Base-by-base conservation (phyloP, 805 yeast species). In the Candida vartiovaarae region DNA sequence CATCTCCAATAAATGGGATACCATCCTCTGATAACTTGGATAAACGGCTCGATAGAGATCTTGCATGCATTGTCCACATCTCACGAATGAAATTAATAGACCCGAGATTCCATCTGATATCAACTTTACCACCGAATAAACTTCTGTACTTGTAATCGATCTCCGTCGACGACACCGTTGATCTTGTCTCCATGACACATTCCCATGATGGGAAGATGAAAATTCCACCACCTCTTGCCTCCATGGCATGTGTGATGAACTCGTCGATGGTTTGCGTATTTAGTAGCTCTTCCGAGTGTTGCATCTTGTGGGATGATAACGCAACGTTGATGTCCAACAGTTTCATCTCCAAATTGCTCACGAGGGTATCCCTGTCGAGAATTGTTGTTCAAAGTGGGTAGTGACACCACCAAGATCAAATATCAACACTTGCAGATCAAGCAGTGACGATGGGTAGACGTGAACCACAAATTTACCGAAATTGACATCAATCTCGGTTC, bases 41-140 rank as follows among this genome's bases (percentile, higher is more conserved):
- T 34, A 74, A 61, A 48, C 95, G 73, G 4, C 88, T 74, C 3
- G 76, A 71, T 41, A 87, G 67, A 0, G 96, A 84, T 36, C 79
- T 75, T 2, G 80, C 80, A 65, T 93, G 96, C 3, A 89, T 76
- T 10, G 88, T 75, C 82, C 90, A 84, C 95, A 93, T 89, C 55
- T 88, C 96, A 32, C 95, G 71, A 31, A 93, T 87, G 50, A 88
- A 88, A 55, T 84, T 86, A 20, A 93, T 81, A 0, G 95, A 82
- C 0, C 98, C 97, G 28, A 93, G 66, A 59, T 93, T 93, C 99
- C 99, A 93, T 39, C 87, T 75, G 1, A 93, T 80, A 47, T 88
- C 95, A 34, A 93, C 93, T 11, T 87, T 79, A 27, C 96, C 97
- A 7, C 87, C 95, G 66, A 93, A 88, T 2, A 80, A 69, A 40